Evolutionary conservation across 2,329 filamentous ascomycete species (phyloP).

Genomic region (Gaeumannomyces tritici): DNA sequence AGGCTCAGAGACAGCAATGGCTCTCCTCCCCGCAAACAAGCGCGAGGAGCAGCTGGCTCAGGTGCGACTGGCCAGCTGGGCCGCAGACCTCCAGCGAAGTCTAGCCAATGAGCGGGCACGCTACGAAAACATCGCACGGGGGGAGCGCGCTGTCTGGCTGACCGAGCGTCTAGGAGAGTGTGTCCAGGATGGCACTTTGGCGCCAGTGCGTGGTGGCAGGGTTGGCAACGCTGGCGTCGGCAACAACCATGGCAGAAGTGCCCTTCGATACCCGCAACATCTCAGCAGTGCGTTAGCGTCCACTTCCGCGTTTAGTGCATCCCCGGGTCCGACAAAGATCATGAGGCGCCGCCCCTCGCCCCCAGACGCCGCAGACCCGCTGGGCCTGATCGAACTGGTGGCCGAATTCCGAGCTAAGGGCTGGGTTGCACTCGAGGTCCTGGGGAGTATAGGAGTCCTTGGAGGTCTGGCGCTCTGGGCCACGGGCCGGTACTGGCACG

Average conservation of each 20-base stretch:
- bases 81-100: conserved; percentile 67
- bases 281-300: conserved; percentile 3
- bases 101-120: conserved; percentile 62
- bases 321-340: conserved; percentile 5
- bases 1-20: neutral
- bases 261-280: neutral
- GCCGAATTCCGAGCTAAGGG: conserved; percentile 56
- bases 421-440: conserved; percentile 60
- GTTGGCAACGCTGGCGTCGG: conserved; percentile 13
- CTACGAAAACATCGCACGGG: conserved; percentile 53
- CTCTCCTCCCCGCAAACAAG: conserved; percentile 11
- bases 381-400: conserved; percentile 64
- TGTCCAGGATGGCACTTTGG: conserved; percentile 53
- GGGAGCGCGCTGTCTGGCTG: conserved; percentile 60
- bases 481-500: conserved; percentile 16
- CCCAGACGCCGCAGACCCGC: conserved; percentile 56
- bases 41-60: conserved; percentile 24
- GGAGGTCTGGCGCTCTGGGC: conserved; percentile 63
- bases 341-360: conserved; percentile 11
- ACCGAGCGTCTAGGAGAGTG: conserved; percentile 58
- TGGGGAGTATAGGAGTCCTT: conserved; percentile 65
- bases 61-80: conserved; percentile 73
- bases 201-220: conserved; percentile 27
- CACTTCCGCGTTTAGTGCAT: neutral
- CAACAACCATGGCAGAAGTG: neutral